Evolutionary conservation across 768 basidiomycete species (phyloP), one percentile per base, ranked within the genome.

Genomic region (Mycena vulgaris): DNA sequence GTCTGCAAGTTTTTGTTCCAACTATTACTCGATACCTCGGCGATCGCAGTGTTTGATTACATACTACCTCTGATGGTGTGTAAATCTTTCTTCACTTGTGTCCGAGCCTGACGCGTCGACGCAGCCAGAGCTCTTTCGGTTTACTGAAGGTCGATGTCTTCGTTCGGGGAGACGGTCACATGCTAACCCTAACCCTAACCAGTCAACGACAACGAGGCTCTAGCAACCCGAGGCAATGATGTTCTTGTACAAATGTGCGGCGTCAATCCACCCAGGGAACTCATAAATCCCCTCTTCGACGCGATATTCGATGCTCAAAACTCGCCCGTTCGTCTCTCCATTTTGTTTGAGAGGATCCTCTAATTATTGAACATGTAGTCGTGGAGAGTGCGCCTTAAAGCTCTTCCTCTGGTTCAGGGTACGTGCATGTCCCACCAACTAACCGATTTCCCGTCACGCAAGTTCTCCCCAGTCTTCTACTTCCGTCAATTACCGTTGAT

Each of bases 401-500:
- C 94, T 27, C 81, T 98, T 61, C 95, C 95, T 5, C 85, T 96
- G 21, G 86, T 97, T 16, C 94, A 95, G 87, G 90, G 92, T 89
- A 48, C 45, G 81, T 74, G 23, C 21, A 30, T 25, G 4, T 23
- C 5, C 5, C 19, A 23, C 3, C 33, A 57, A 27, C 14, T 66
- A 11, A 62, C 59, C 25, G 35, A 21, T 27, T n/a, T 42, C 35
- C 27, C 45, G 21, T 45, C 35, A 10, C 13, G 16, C 9, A 39
- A 19, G 8, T 39, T 48, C n/a, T 27, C 61, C 61, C 8, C 57
- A 93, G 91, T 95, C 31, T 92, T 94, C 75, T 95, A 95, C 83
- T 97, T 96, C 89, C 90, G 95, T 49, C 93, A 95, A 78, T 85
- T 94, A 11, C 93, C 93, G n/a, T 81, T 95, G 57, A 89, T 98